Percentiles rank a stretch among this genome's conserved stretches.
phyloP scores from a whole-genome alignment of 2,329 filamentous ascomycete genomes.

The Pseudogymnoascus sp. region DNA sequence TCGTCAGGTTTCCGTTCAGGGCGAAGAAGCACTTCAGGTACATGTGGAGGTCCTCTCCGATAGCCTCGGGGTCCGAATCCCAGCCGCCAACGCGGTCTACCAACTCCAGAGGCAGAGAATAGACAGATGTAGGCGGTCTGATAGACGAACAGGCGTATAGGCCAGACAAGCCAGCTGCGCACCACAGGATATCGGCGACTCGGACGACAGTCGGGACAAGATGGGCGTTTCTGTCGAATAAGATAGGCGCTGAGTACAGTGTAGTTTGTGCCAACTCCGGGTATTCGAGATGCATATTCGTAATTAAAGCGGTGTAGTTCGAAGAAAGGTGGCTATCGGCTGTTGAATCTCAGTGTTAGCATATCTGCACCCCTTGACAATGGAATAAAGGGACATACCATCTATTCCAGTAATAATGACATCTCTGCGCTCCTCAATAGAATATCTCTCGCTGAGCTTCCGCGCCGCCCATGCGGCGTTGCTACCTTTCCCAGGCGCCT shows the following conservation, averaged over 20 bases:
- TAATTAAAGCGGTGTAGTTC: constrained; percentile 58
- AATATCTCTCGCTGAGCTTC: constrained; percentile 54
- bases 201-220: constrained; percentile 58
- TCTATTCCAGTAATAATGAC: constrained; percentile 65
- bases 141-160: constrained; percentile 55
- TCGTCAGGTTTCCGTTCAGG: constrained; percentile 58
- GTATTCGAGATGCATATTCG: constrained; percentile 51
- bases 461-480: constrained; percentile 64
- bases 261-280: constrained; percentile 53
- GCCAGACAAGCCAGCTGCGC: constrained; percentile 60
- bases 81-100: constrained; percentile 63
- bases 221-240: constrained; percentile 67
- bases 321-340: constrained; percentile 62
- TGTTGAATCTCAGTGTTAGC: constrained; percentile 27
- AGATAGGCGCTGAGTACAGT: constrained; percentile 60
- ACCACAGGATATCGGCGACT: constrained; percentile 65
- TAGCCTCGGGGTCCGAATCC: constrained; percentile 62
- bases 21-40: constrained; percentile 71
- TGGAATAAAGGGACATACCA: constrained; percentile 41
- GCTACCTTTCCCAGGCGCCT: constrained; percentile 66
- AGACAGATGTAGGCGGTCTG: constrained; percentile 64
- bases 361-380: background rate
- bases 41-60: constrained; percentile 71
- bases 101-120: constrained; percentile 58
- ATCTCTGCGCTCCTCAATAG: constrained; percentile 42